These are phyloP conservation scores for Fraxinus angustifolia DNA, from an alignment of 305 asterid genomes.

Conservation along the genomic window DNA sequence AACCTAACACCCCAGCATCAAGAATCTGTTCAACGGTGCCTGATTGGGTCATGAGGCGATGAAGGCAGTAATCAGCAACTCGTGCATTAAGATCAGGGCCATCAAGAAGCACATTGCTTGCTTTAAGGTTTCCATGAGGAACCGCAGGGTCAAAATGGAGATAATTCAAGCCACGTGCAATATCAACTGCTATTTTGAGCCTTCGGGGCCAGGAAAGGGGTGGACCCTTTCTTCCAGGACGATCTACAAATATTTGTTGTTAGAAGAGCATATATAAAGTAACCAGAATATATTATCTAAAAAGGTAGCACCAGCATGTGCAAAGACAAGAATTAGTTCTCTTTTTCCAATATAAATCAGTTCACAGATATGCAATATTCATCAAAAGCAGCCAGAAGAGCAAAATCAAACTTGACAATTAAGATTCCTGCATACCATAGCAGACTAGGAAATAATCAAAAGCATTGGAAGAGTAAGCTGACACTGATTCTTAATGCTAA, in stretches of 20 bases:
- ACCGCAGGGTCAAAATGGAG: slow-evolving; percentile 97
- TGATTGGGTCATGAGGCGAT: slow-evolving; percentile 94
- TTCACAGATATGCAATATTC: not conserved
- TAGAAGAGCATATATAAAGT: not conserved
- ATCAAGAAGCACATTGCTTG: slow-evolving; percentile 71
- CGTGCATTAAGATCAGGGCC: slow-evolving; percentile 83
- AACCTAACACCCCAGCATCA: slow-evolving; percentile 92
- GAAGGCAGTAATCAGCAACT: slow-evolving; percentile 89
- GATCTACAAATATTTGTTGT: slow-evolving; percentile 46
- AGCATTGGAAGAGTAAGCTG: not conserved
- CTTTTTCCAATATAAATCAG: not conserved
- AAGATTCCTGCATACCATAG: not conserved
- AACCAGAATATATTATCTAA: not conserved
- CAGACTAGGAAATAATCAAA: not conserved
- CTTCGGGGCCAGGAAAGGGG: slow-evolving; percentile 83
- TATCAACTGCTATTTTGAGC: slow-evolving; percentile 86
- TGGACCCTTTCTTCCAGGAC: slow-evolving; percentile 86
- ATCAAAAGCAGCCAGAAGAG: not conserved
- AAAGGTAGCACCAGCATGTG: not conserved
- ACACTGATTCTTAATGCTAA: not conserved
- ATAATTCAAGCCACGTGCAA: slow-evolving; percentile 97
- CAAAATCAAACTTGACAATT: not conserved
- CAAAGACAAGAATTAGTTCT: not conserved
- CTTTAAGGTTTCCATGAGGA: slow-evolving; percentile 97
- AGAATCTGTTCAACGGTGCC: slow-evolving; percentile 91